Base-by-base conservation (phyloP, 2,329 filamentous ascomycete species). In the Phaeosphaeria sp. region DNA sequence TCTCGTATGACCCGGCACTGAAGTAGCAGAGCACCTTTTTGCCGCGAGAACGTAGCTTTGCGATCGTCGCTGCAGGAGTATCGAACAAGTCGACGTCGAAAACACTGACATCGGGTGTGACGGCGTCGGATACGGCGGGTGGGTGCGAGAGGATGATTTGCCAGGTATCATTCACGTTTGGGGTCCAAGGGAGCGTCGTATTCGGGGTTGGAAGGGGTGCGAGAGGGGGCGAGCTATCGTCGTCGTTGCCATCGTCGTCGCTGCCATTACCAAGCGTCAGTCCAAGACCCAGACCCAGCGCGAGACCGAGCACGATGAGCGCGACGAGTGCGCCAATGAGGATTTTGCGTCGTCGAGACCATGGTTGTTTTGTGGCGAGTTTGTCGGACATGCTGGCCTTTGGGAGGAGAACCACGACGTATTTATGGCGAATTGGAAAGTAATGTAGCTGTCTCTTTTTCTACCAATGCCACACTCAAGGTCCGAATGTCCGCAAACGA, bases 21-120 rank as follows among this genome's bases (percentile, higher is more conserved):
- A 92, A 92, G 77, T 92, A 92, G 79, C 90, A 92, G 57, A 92
- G 88, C 53, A 91, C 85, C 60, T 84, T 87, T 68, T 85, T 85
- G 8, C 82, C 84, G 25, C 80, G 67, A 2, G 64, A 61, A 43
- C 87, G 83, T 15, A 89, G 77, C 5, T 73, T 70, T 3, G 74
- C 59, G 50, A 88, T 84, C 1, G 77, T 81, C 6, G 75, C 68
- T 15, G 78, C 76, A 6, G 78, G 73, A 50, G 84, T 85, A 55
- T 83, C 79, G 72, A 89, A 87, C 13, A 87, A 78, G 58, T 86
- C 81, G 56, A 90, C 87, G 71, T 89, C 87, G 72, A 84, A 89
- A 45, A 89, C 78, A 4, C 80, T 77, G 0, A 86, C 84, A 60
- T 88, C 78, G 0, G 66, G 81, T 74, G 65, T 71, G 33, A 68